phyloP scores from a whole-genome alignment of 2,329 filamentous ascomycete genomes.

The Fusarium praegraminearum region DNA sequence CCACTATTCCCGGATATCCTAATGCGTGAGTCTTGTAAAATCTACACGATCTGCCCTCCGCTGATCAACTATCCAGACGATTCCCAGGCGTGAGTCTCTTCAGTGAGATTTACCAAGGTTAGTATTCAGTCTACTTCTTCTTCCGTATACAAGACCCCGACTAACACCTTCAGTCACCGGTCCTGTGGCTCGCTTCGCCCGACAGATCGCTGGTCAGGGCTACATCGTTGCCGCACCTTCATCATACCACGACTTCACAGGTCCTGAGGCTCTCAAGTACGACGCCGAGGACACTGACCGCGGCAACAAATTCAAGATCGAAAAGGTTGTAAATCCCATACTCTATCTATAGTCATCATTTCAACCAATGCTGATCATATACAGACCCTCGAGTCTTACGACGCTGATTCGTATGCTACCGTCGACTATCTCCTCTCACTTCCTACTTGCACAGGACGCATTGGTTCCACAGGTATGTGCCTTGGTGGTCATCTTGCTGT shows the following conservation, averaged over 20 bases:
- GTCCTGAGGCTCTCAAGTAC: constrained; percentile 85
- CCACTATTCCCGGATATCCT: constrained; percentile 84
- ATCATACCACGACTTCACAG: constrained; percentile 93
- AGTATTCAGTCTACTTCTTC: constrained; percentile 52
- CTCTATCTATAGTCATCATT: neutral
- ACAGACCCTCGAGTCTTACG: constrained; percentile 85
- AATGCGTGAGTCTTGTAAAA: constrained; percentile 71
- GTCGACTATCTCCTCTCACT: constrained; percentile 78
- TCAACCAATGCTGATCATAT: neutral
- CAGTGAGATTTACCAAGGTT: constrained; percentile 97
- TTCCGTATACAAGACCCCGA: neutral
- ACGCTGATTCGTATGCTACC: constrained; percentile 77
- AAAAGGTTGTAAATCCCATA: constrained; percentile 67
- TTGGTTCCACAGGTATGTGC: constrained; percentile 91
- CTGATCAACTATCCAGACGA: constrained; percentile 55
- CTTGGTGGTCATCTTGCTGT: constrained; percentile 87
- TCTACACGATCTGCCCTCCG: no score
- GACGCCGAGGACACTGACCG: constrained; percentile 88
- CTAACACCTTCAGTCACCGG: constrained; percentile 75
- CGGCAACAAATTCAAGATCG: constrained; percentile 88
- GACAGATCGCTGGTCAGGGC: constrained; percentile 91
- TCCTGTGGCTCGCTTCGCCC: constrained; percentile 87
- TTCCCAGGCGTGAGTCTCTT: constrained; percentile 92
- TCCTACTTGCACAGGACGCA: constrained; percentile 81
- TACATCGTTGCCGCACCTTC: constrained; percentile 94